Evolutionary conservation across 192 early-diverging fungal genomes (phyloP).

Genomic region (Jimgerdemannia lactiflua): DNA sequence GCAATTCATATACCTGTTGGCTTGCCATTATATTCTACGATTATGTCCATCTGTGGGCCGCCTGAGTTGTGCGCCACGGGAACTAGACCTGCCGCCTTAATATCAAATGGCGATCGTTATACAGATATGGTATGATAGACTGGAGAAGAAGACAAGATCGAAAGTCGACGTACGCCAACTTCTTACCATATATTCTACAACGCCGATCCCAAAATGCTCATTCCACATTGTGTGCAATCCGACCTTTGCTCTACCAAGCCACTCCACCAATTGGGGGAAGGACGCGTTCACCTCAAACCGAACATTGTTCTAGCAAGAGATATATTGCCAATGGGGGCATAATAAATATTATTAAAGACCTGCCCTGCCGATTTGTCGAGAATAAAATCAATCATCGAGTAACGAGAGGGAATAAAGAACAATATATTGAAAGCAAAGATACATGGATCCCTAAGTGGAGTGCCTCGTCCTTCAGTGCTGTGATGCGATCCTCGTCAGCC

Average conservation of each 20-base stretch:
- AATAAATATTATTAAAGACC: too few species aligned
- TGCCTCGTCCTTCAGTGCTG: constrained; percentile 48
- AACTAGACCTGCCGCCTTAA: constrained; percentile 78
- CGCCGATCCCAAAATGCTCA: constrained; percentile 98
- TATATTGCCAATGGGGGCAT: neutral
- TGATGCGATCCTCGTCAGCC: constrained; percentile 69
- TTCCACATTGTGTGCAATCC: constrained; percentile 97
- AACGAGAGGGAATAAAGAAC: too few species aligned
- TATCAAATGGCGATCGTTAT: neutral
- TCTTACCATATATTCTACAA: constrained; percentile 96
- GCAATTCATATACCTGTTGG: constrained; percentile 19
- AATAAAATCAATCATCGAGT: too few species aligned
- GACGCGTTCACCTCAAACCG: constrained; percentile 80
- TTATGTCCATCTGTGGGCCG: constrained; percentile 86
- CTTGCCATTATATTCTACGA: constrained; percentile 43
- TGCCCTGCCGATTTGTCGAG: too few species aligned
- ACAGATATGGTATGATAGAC: neutral
- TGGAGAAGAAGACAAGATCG: constrained; percentile 5
- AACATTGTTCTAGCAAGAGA: constrained; percentile 58
- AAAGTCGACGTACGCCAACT: neutral
- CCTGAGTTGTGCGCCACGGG: constrained; percentile 81
- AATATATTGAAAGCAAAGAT: neutral
- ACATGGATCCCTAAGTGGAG: constrained; percentile 55
- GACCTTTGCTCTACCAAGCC: constrained; percentile 61
- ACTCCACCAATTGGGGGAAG: constrained; percentile 60